Evolutionary conservation across 2,329 filamentous ascomycete species (phyloP), one percentile per base, ranked within the genome.

Genomic region (Metarhizium brunneum): DNA sequence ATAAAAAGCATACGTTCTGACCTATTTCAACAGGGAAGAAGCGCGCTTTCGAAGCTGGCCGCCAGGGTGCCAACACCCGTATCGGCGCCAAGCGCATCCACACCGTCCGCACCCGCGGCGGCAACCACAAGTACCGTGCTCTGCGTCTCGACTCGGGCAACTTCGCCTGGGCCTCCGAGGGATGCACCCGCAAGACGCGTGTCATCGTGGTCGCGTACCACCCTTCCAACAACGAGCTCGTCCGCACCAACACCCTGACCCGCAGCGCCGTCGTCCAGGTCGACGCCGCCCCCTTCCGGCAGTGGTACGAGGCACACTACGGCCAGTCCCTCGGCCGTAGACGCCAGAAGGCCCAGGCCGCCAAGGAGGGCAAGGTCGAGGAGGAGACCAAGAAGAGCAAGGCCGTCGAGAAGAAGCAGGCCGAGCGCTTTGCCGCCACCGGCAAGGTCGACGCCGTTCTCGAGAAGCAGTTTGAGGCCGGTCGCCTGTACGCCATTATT

Each of bases 291-390:
- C 94, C 94, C 67, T 99, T 99, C 90, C 85, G 94, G 76, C 92
- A 97, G 82, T 99, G 94, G 94, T 99, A 95, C 81, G 94, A 99
- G 86, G 90, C 94, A 68, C 94, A 99, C 88, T 99, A 99, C 85
- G 94, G 94, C 74, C 84, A 90, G 78, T 69, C 82, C 69, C 74
- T 99, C 63, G 94, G 94, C 76, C 89, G 92, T 70, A 88, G 87
- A 79, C 90, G 92, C 80, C 91, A 96, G 83, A 83, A 86, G 76
- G 92, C 95, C 78, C 79, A 76, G 72, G 71, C 71, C 57, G 70
- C 79, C 73, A 75, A 77, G 69, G 76, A 80, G 69, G 80, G 80
- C 68, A 83, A 84, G 74, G 74, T 80, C 63, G 76, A 79, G 68
- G 80, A 90, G 78, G 84, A 86, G 68, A 75, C 74, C 67, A 95